These are phyloP conservation scores for Polyplosphaeria fusca DNA, from an alignment of 495 filamentous ascomycete genomes.

Conservation along the genomic window DNA sequence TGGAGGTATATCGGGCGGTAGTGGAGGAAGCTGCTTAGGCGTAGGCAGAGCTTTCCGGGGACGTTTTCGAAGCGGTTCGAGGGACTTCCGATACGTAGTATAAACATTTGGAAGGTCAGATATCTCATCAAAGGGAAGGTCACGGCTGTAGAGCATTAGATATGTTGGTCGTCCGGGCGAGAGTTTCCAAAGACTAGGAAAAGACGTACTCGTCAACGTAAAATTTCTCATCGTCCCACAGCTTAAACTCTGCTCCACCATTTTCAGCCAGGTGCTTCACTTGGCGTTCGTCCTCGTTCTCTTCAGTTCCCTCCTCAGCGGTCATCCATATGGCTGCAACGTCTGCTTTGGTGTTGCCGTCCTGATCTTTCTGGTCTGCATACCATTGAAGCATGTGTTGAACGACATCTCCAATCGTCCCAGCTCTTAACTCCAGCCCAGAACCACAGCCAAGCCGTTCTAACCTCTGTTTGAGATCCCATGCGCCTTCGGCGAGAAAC, in stretches of 20 bases:
- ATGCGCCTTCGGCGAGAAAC: constrained; percentile 65
- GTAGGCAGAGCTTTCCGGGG: constrained; percentile 51
- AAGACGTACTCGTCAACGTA: constrained; percentile 65
- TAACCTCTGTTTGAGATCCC: constrained; percentile 61
- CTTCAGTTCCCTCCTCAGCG: constrained; percentile 61
- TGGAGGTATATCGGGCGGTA: constrained; percentile 51
- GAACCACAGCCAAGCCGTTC: constrained; percentile 51
- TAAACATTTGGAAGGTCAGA: constrained; percentile 63
- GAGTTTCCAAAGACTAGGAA: background rate
- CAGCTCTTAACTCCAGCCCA: constrained; percentile 60
- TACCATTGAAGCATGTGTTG: constrained; percentile 48
- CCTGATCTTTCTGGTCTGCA: background rate
- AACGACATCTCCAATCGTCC: constrained; percentile 53
- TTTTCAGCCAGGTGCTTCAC: constrained; percentile 49
- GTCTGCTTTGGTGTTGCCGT: constrained; percentile 34
- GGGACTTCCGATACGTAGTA: constrained; percentile 62
- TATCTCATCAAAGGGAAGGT: constrained; percentile 49
- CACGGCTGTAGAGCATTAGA: constrained; percentile 51
- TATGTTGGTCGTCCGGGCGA: too few relatives aligned
- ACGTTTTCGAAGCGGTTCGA: constrained; percentile 60
- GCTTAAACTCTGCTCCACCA: constrained; percentile 53
- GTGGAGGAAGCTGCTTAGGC: constrained; percentile 51
- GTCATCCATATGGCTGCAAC: constrained; percentile 68
- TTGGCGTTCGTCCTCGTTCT: constrained; percentile 57
- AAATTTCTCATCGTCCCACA: constrained; percentile 70